These are phyloP conservation scores for Monascus purpureus DNA, from an alignment of 495 filamentous ascomycete genomes.

Conservation along the genomic window DNA sequence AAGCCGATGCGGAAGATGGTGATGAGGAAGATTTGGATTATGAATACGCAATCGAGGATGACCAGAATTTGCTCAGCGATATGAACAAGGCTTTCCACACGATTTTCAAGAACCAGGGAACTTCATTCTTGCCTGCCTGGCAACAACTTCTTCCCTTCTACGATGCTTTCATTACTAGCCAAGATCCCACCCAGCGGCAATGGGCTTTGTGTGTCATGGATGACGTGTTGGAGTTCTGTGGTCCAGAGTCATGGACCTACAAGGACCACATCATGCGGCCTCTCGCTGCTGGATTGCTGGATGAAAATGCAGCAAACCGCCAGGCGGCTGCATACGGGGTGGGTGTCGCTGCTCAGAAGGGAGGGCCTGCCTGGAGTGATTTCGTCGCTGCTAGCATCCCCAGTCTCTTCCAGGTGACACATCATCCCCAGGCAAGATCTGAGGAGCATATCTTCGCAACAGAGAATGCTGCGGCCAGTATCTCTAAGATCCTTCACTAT, in stretches of 20 bases:
- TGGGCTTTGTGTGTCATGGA: slow-evolving; percentile 99
- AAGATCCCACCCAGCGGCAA: slow-evolving; percentile 84
- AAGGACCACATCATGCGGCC: slow-evolving; percentile 74
- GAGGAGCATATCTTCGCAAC: slow-evolving; percentile 96
- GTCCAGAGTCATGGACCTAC: slow-evolving; percentile 68
- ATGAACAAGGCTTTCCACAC: slow-evolving; percentile 99
- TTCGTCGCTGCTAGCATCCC: slow-evolving; percentile 70
- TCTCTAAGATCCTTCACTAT: slow-evolving; percentile 91
- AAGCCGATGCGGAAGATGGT: slow-evolving; percentile 62
- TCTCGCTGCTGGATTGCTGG: slow-evolving; percentile 66
- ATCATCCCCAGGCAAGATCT: slow-evolving; percentile 61
- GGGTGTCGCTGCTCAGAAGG: slow-evolving; percentile 88
- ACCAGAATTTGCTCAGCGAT: slow-evolving; percentile 90
- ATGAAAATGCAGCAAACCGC: slow-evolving; percentile 77
- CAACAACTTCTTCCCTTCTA: slow-evolving; percentile 73
- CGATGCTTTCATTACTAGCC: slow-evolving; percentile 66
- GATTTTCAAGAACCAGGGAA: slow-evolving; percentile 91
- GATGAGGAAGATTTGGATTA: slow-evolving; percentile 60
- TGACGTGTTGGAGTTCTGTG: slow-evolving; percentile 95
- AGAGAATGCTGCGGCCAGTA: slow-evolving; percentile 92
- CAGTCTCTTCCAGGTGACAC: slow-evolving; percentile 69
- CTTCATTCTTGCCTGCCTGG: slow-evolving; percentile 74
- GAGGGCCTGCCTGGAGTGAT: slow-evolving; percentile 67
- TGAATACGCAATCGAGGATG: slow-evolving; percentile 84
- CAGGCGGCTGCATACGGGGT: slow-evolving; percentile 96